Evolutionary conservation across 179 eudicot genomes (phyloP), one percentile per base, ranked within the genome.

Genomic region (Silene coronaria): DNA sequence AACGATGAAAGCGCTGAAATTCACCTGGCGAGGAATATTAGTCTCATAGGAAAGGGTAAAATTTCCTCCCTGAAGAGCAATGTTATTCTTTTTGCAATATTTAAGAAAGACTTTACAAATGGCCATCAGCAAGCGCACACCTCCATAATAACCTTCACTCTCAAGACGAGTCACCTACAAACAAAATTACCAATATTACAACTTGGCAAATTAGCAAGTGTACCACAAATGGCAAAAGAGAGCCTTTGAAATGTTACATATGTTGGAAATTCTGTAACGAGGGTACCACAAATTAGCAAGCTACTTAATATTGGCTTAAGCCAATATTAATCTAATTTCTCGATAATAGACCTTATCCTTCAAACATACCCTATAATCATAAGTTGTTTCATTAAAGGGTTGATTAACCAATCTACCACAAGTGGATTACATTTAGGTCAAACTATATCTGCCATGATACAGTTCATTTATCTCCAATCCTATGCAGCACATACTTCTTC

Each of bases 11-110:
- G 51, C 42, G 63, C 45, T 57, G 77, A 42, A 30, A 60, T 22
- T 76, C 72, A 90, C 99, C 99, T 95, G 99, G 27, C 97, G 96
- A 80, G 99, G 99, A 71, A 95, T 95, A 79, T 88, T 92, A 21
- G 97, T 92, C 11, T 95, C 99, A 46, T 95, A 92, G 3, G 99
- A 95, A 19, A 95, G 81, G 36, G 89, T 87, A 61, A 95, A 95
- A 60, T 88, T 89, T 55, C 89, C 82, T 32, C 86, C 87, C 30
- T 85, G 80, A 68, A 92, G 88, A 64, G 78, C 73, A 67, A 95
- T 89, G 70, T 78, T 73, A 46, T 88, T 85, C 23, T 86, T 86
- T 72, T 85, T 80, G 83, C 99, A 95, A 80, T 92, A 86, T 19
- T 82, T 89, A 77, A 73, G 71, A 62, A 95, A 95, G 21, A 89